Evolutionary conservation across 1,139 yeast genomes (phyloP), one percentile per base, ranked within the genome.

Genomic region (Taiozyma sp.): DNA sequence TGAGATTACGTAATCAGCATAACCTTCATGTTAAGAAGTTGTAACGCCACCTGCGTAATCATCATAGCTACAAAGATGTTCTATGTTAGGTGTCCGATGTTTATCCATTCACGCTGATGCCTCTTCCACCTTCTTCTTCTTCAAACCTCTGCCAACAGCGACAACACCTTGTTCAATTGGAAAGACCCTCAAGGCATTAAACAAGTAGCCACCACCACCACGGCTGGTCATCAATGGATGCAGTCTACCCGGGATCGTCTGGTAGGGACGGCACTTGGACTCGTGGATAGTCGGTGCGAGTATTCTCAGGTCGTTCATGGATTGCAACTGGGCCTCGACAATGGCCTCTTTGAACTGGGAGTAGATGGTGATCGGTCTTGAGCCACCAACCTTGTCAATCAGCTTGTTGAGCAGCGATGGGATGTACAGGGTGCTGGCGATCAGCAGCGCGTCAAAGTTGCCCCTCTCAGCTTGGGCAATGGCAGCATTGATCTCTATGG

Each of bases 141-240:
- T 61, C 49, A 61, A 19, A 14, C 65, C 65, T 50, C 65, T 56
- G 3, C 65, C 65, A 12, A 62, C 65, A 3, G 65, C 65, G 34
- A 54, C 55, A 9, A 62, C 65, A 51, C 64, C 63, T 8, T 64
- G 74, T 40, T 79, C 84, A 45, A 79, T 75, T 0, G 97, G 97
- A 49, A 84, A 72, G 0, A 93, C 98, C 49, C 87, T 75, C 14
- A 89, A 81, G 8, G 95, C 96, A 75, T 84, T 80, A 58, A 92
- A 72, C 2, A 93, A 68, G 65, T 83, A 93, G 0, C 99, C 99
- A 48, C 98, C 98, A 52, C 86, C 93, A 4, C 96, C 92, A 64
- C 90, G 79, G 78, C 87, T 84, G 0, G 97, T 88, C 99, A 93
- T 95, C 54, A 84, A 69, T 0, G 99, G 99, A 67, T 95, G 99